Evolutionary conservation across 768 basidiomycete genomes (phyloP).

Genomic region (Lactifluus piperatus): DNA sequence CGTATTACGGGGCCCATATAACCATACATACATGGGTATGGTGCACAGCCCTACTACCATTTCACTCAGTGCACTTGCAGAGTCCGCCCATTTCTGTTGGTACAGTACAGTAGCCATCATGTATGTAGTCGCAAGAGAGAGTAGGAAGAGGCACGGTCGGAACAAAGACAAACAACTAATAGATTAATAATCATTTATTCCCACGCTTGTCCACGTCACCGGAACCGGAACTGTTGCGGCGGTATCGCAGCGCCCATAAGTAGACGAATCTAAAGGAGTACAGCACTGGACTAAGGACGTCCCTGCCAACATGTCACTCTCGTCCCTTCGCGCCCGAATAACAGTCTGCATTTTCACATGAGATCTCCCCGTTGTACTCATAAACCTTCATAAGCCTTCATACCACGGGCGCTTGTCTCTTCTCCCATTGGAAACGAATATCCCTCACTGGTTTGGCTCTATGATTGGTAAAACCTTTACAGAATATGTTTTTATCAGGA

Average conservation of each 20-base stretch:
- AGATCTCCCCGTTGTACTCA: not conserved
- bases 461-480: slow-evolving; percentile 30
- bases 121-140: too few species aligned
- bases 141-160: not conserved
- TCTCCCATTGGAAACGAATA: not conserved
- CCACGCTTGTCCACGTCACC: not conserved
- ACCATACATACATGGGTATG: too few species aligned
- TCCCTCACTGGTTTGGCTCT: not conserved
- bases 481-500: slow-evolving; percentile 48
- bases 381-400: not conserved
- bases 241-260: too few species aligned
- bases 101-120: too few species aligned
- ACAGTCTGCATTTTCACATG: not conserved
- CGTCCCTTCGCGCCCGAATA: not conserved
- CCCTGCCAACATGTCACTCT: not conserved
- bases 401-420: not conserved
- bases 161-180: not conserved
- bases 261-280: too few species aligned
- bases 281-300: too few species aligned
- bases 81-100: too few species aligned
- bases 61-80: too few species aligned
- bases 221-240: too few species aligned
- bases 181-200: slow-evolving; percentile 1
- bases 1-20: too few species aligned
- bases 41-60: too few species aligned